phyloP scores from a whole-genome alignment of 23 red algal genomes.

The Gracilaria gracilis region DNA sequence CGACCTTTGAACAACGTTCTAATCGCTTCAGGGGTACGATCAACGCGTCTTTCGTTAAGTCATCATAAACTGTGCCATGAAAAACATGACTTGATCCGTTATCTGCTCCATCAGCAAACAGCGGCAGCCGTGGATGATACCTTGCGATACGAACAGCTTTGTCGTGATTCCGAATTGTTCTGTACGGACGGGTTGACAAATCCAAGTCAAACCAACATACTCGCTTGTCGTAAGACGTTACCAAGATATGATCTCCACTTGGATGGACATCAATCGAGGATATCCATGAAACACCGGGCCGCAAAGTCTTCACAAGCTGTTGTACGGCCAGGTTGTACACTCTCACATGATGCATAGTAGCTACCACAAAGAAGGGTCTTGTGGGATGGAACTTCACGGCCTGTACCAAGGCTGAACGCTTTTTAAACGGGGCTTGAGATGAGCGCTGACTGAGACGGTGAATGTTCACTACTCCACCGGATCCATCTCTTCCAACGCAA shows the following conservation, averaged over 20 bases:
- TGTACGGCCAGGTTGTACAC: conserved; percentile 82
- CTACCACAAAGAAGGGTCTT: conserved; percentile 89
- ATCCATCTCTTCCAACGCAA: conserved; percentile 63
- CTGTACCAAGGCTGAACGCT: conserved; percentile 60
- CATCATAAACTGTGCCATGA: conserved; percentile 94
- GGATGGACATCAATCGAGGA: conserved; percentile 93
- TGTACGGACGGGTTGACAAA: conserved; percentile 80
- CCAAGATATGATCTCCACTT: conserved; percentile 90
- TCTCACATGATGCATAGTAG: conserved; percentile 88
- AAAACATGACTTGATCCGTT: conserved; percentile 87
- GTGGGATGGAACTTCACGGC: conserved; percentile 89
- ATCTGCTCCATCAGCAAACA: conserved; percentile 93
- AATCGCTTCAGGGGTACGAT: conserved; percentile 90
- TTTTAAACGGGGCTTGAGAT: conserved; percentile 82
- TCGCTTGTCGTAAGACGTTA: conserved; percentile 82
- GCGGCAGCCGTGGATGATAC: conserved; percentile 77
- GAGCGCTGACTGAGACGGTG: conserved; percentile 83
- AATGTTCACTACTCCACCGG: conserved; percentile 73
- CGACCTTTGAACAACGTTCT: conserved; percentile 37
- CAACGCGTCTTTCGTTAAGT: conserved; percentile 86
- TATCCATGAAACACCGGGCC: conserved; percentile 83
- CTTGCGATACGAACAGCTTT: conserved; percentile 75
- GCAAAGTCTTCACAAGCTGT: conserved; percentile 80
- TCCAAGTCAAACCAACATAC: conserved; percentile 96
- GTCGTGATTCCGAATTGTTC: conserved; percentile 71